Evolutionary conservation across 2,329 filamentous ascomycete species (phyloP), one percentile per base, ranked within the genome.

Genomic region (Didymella arachidicola): DNA sequence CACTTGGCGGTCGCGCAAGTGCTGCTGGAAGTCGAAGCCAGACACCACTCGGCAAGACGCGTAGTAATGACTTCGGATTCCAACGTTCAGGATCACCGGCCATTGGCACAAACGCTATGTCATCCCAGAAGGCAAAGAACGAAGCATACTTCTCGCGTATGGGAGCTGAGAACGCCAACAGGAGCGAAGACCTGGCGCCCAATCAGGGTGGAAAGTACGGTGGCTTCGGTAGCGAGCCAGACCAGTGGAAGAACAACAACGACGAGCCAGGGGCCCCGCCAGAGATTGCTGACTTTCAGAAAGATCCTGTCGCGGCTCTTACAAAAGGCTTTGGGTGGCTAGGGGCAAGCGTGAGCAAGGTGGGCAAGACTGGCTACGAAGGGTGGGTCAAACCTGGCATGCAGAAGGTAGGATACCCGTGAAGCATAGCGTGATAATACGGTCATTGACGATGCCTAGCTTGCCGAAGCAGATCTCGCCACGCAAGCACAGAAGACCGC

Each of bases 271-370:
- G 79, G 12, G 78, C 76, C 11, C 79, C 90, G 26, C 91, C 90
- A 0, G 87, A 87, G 12, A 80, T 95, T n/a, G 89, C 95, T 53
- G 94, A 98, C 53, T 86, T 98, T 72, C 92, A 97, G 77, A 91
- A 89, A 73, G 95, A 99, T 74, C 93, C 95, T 0, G 83, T 98
- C 62, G 93, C 87, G 1, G 93, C 94, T 16, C 78, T 99, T 68
- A 92, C 88, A 27, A 97, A 96, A 79, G 91, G 94, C 0, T 96
- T 98, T 71, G 94, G 94, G 8, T 98, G 95, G 93, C 92, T 98
- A 72, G 86, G 92, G 18, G 90, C 87, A 32, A 93, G 92, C 12
- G 92, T 98, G 41, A 88, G 88, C 26, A 97, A 95, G 83, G 91
- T 91, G 64, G 95, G 93, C 36, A 96, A 96, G 82, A 91, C 87